Evolutionary conservation across 73 alveolate species (phyloP).

Genomic region (Tetrahymena thermophila): DNA sequence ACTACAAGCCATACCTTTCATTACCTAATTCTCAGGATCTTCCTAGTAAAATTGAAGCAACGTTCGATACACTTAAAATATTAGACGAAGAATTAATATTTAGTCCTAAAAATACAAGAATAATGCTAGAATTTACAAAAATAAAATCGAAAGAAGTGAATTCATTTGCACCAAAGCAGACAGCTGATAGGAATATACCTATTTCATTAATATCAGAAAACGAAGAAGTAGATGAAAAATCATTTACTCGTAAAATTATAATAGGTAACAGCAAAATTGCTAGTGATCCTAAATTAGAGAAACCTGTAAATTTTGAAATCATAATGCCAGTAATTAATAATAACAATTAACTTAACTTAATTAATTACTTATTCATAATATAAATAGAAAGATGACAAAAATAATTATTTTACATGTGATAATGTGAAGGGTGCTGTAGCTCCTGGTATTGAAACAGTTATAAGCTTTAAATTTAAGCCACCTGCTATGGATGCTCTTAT

Average conservation of each 20-base stretch:
- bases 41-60: conserved; percentile 53
- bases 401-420: conserved; percentile 85
- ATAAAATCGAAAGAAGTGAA: conserved; percentile 48
- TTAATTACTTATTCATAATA: background rate
- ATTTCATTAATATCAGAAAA: background rate
- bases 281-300: conserved; percentile 80
- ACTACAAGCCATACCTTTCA: conserved; percentile 72
- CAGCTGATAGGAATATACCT: conserved; percentile 52
- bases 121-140: conserved; percentile 60
- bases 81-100: conserved; percentile 40
- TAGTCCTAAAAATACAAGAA: conserved; percentile 47
- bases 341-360: background rate
- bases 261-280: conserved; percentile 84
- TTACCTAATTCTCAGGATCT: conserved; percentile 50
- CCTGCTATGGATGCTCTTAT: conserved; percentile 87
- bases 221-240: background rate
- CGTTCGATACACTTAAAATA: conserved; percentile 49
- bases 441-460: conserved; percentile 79
- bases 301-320: conserved; percentile 87
- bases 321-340: conserved; percentile 60
- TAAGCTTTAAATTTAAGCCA: conserved; percentile 88
- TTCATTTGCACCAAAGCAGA: conserved; percentile 22
- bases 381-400: conserved; percentile 69
- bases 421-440: conserved; percentile 74
- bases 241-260: conserved; percentile 55